These are phyloP conservation scores for Xylaria scruposa DNA, from an alignment of 495 filamentous ascomycete genomes.

Conservation along the genomic window DNA sequence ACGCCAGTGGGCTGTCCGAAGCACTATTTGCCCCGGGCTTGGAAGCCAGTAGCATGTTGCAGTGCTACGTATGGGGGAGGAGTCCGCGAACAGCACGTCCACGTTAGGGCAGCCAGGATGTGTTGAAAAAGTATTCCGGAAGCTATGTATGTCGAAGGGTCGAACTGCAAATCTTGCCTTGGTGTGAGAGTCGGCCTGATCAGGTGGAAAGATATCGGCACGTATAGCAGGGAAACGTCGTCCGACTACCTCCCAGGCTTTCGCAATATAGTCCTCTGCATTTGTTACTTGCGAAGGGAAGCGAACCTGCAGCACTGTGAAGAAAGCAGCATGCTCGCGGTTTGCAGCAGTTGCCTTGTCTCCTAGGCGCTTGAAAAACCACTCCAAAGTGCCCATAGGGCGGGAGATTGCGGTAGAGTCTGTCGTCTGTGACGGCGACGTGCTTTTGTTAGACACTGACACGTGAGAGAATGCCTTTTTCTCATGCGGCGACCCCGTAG, in stretches of 20 bases:
- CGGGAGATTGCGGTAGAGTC: background rate
- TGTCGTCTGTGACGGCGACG: background rate
- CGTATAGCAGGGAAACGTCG: conserved; percentile 8
- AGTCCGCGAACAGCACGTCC: conserved; percentile 22
- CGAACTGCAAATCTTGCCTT: background rate
- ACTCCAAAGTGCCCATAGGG: conserved; percentile 13
- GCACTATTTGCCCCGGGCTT: conserved; percentile 24
- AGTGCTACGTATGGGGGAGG: conserved; percentile 32
- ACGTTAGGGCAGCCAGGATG: background rate
- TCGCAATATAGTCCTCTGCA: background rate
- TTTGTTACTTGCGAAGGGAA: background rate
- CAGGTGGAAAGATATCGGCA: background rate
- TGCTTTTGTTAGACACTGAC: background rate
- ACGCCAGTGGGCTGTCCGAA: conserved; percentile 39
- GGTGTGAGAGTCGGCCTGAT: background rate
- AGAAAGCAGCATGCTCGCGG: conserved; percentile 11
- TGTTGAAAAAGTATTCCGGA: background rate
- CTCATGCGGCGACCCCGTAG: background rate
- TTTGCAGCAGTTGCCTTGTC: background rate
- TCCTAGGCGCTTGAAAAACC: conserved; percentile 13
- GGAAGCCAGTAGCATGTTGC: conserved; percentile 38
- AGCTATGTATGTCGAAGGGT: conserved; percentile 2
- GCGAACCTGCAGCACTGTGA: background rate
- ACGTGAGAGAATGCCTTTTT: background rate
- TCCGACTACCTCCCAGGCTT: conserved; percentile 14